These are phyloP conservation scores for Durotheca rogersii DNA, from an alignment of 495 filamentous ascomycete genomes.

Conservation along the genomic window DNA sequence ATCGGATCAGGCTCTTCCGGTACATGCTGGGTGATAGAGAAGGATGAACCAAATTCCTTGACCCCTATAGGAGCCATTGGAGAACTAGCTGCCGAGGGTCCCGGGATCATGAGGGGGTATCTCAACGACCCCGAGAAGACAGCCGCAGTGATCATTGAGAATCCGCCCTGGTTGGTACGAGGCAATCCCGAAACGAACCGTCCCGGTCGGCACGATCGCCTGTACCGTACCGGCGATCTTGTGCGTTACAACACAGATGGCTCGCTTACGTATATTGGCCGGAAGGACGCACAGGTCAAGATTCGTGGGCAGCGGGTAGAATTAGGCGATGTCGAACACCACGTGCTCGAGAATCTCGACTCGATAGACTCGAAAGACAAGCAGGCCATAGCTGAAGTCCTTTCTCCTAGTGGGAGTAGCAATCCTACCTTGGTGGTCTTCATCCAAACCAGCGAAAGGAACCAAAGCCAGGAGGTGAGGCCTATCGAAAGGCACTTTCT, in stretches of 20 bases:
- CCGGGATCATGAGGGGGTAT: constrained; percentile 45
- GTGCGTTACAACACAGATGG: constrained; percentile 51
- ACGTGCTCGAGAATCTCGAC: constrained; percentile 9
- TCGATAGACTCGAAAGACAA: background rate
- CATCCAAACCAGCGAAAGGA: constrained; percentile 2
- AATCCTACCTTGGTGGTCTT: constrained; percentile 1
- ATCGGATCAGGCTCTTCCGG: background rate
- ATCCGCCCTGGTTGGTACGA: constrained; percentile 37
- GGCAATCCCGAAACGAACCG: background rate
- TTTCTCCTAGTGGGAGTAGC: constrained; percentile 23
- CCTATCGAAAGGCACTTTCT: background rate
- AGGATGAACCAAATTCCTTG: constrained; percentile 49
- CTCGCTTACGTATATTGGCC: constrained; percentile 29
- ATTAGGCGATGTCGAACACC: constrained; percentile 40
- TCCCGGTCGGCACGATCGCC: background rate
- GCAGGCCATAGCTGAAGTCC: constrained; percentile 34
- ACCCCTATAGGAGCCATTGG: constrained; percentile 50
- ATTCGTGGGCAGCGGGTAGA: constrained; percentile 44
- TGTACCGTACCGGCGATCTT: constrained; percentile 57
- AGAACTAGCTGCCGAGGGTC: constrained; percentile 50
- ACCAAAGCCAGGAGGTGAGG: constrained; percentile 6
- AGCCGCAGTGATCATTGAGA: constrained; percentile 38
- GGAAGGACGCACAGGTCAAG: constrained; percentile 48
- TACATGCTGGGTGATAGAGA: constrained; percentile 13
- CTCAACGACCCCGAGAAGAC: constrained; percentile 43